Conservation (phyloP, 164 flowering plant genomes). For the Vitis rupestris region DNA sequence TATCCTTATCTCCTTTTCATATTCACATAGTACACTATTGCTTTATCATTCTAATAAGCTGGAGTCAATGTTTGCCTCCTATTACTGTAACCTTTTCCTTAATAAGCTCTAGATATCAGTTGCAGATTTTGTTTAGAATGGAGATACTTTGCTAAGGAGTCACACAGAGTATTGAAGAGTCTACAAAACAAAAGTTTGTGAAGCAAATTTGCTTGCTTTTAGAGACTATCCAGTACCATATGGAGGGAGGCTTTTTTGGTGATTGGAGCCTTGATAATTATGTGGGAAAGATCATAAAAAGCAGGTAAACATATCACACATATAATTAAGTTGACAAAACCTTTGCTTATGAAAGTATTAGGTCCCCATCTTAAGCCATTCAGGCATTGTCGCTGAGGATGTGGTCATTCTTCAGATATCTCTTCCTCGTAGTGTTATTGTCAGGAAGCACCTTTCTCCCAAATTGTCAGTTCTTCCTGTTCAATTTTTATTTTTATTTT, state of each 20-base stretch:
- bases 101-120: slow-evolving; percentile 59
- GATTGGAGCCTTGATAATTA: slow-evolving; percentile 71
- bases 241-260: slow-evolving; percentile 82
- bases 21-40: neutral
- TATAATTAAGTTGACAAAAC: neutral
- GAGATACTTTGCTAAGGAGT: slow-evolving; percentile 72
- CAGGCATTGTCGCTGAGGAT: too few relatives aligned
- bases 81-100: slow-evolving; percentile 36
- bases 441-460: too few relatives aligned
- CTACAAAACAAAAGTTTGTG: slow-evolving; percentile 61
- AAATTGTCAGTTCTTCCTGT: too few relatives aligned
- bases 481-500: too few relatives aligned
- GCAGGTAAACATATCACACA: slow-evolving; percentile 53
- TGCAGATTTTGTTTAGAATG: slow-evolving; percentile 91
- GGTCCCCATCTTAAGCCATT: too few relatives aligned
- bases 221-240: slow-evolving; percentile 66
- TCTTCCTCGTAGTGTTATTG: too few relatives aligned
- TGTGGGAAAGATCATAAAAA: slow-evolving; percentile 61
- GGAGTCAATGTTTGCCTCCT: neutral
- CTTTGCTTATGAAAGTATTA: too few relatives aligned
- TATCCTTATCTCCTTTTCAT: slow-evolving; percentile 49
- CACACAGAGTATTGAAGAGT: slow-evolving; percentile 36
- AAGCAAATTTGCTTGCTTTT: slow-evolving; percentile 79
- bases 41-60: neutral
- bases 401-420: too few relatives aligned